phyloP scores from a whole-genome alignment of 2,329 filamentous ascomycete genomes.

The Juglanconis sp. region DNA sequence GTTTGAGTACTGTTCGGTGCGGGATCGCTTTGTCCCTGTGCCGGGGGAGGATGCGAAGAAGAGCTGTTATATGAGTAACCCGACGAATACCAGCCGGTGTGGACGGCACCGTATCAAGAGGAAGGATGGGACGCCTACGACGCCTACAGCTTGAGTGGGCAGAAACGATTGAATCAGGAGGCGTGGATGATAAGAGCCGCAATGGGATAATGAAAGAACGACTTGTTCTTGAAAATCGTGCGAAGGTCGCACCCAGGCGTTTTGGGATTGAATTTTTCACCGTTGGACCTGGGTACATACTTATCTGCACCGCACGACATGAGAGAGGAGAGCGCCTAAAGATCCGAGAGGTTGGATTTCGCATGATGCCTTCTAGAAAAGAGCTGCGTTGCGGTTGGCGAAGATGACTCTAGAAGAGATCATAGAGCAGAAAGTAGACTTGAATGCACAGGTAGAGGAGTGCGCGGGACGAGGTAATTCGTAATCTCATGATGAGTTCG shows the following conservation, averaged over 20 bases:
- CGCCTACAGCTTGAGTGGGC: neutral
- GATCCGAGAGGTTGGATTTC: neutral
- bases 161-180: neutral
- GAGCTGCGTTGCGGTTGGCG: neutral
- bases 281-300: neutral
- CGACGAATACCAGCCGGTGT: slow-evolving; percentile 55
- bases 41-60: slow-evolving; percentile 45
- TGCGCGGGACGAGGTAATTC: neutral
- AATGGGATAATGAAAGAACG: no score
- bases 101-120: slow-evolving; percentile 48
- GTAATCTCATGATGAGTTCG: no score
- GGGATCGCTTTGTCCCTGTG: slow-evolving; percentile 51
- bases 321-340: neutral
- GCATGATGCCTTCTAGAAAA: neutral
- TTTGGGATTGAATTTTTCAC: neutral
- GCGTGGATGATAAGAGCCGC: no score
- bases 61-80: slow-evolving; percentile 59
- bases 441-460: neutral
- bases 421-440: neutral
- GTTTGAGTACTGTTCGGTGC: slow-evolving; percentile 60
- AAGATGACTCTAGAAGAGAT: neutral
- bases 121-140: slow-evolving; percentile 19
- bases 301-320: neutral
- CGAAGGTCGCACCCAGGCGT: neutral
- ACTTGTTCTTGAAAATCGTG: no score